These are phyloP conservation scores for Paspalum vaginatum DNA, from an alignment of 176 grass and related monocot genomes.

Conservation along the genomic window DNA sequence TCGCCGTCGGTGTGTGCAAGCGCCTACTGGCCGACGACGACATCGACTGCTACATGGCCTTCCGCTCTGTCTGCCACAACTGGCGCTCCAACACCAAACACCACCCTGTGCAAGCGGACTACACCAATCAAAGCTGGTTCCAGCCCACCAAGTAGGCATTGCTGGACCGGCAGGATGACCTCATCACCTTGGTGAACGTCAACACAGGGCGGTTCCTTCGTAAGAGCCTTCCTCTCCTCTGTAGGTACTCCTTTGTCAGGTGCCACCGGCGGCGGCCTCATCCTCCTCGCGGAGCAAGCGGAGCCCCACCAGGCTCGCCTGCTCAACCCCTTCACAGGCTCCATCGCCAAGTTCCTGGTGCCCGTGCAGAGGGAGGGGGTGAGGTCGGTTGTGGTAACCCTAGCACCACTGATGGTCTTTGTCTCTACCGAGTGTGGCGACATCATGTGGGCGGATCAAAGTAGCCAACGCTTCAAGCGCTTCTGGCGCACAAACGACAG, in stretches of 20 bases:
- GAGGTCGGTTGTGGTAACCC: background rate
- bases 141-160: background rate
- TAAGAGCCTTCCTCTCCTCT: background rate
- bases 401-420: background rate
- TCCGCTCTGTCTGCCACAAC: background rate
- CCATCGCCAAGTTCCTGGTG: background rate
- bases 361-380: background rate
- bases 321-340: slow-evolving; percentile 32
- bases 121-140: slow-evolving; percentile 1
- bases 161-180: background rate
- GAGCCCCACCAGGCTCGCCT: background rate
- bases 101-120: background rate
- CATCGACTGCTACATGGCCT: background rate
- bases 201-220: background rate
- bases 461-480: background rate
- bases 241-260: background rate
- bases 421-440: background rate
- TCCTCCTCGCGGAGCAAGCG: background rate
- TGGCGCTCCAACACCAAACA: background rate
- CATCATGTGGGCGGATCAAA: background rate
- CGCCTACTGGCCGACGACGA: background rate
- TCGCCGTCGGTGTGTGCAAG: no score
- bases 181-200: background rate
- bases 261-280: background rate
- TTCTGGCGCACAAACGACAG: background rate